These are phyloP conservation scores for Phytophthora pini DNA, from an alignment of 352 stramenopile genomes.

Conservation along the genomic window DNA sequence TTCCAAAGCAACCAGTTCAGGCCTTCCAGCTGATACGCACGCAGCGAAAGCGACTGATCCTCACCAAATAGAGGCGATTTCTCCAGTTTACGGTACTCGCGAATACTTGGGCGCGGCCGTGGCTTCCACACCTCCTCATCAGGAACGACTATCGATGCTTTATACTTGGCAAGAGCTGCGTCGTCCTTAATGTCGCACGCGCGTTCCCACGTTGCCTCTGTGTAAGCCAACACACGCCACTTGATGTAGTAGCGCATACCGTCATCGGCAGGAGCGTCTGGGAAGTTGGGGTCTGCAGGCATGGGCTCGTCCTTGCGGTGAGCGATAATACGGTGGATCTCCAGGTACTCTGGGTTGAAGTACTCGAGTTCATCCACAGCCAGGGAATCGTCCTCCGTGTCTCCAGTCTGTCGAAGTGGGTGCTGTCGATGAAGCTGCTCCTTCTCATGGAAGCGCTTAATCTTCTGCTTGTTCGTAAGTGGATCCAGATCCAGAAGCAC, in stretches of 20 bases:
- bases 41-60: conserved; percentile 75
- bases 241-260: conserved; percentile 88
- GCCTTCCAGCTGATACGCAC: conserved; percentile 88
- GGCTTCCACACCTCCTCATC: conserved; percentile 66
- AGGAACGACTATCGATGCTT: conserved; percentile 58
- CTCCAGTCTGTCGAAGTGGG: conserved; percentile 50
- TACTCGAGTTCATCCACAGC: conserved; percentile 75
- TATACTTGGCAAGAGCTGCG: conserved; percentile 79
- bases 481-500: conserved; percentile 80
- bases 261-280: conserved; percentile 85
- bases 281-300: conserved; percentile 51
- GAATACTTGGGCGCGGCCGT: conserved; percentile 70
- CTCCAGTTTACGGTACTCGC: conserved; percentile 89
- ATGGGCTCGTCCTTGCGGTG: conserved; percentile 75
- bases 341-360: conserved; percentile 91
- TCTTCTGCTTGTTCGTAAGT: conserved; percentile 87
- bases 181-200: conserved; percentile 90
- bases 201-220: conserved; percentile 88
- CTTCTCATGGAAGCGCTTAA: conserved; percentile 91
- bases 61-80: conserved; percentile 76
- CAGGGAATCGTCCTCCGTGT: conserved; percentile 43
- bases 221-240: conserved; percentile 88
- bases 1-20: conserved; percentile 92
- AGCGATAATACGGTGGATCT: conserved; percentile 89
- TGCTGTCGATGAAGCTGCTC: conserved; percentile 53